A percentile compares a stretch with the other conserved stretches of the same genome.
Evolutionary conservation across 192 early-diverging fungal species (phyloP).

Genomic region (Coemansia reversa): DNA sequence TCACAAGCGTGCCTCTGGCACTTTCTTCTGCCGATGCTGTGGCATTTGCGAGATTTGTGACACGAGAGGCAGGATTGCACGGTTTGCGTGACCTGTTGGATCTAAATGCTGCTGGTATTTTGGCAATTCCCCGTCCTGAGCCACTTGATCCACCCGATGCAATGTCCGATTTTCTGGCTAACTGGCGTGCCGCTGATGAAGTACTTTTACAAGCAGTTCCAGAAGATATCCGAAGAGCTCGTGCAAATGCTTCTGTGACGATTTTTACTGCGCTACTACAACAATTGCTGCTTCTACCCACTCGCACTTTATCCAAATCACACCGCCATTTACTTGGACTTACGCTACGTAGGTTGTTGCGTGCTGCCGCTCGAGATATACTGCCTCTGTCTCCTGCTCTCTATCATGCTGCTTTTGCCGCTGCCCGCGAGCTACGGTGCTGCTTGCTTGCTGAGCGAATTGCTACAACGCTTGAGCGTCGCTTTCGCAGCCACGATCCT

Average conservation of each 20-base stretch:
- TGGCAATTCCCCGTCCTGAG: conserved; percentile 6
- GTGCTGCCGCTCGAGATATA: background rate
- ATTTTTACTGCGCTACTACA: conserved; percentile 1
- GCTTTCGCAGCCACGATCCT: conserved; percentile 8
- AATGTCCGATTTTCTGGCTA: conserved; percentile 10
- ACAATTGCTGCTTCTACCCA: background rate
- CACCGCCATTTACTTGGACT: background rate
- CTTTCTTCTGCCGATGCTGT: conserved; percentile 14
- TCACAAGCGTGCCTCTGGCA: conserved; percentile 16
- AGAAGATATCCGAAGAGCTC: conserved; percentile 2
- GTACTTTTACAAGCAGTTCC: background rate
- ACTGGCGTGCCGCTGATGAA: conserved; percentile 12
- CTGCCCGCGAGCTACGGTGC: conserved; percentile 4
- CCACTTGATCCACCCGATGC: background rate
- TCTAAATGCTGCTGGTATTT: conserved; percentile 8
- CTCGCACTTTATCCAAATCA: background rate
- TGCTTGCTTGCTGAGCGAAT: background rate
- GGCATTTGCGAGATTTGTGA: conserved; percentile 13
- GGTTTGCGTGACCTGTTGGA: conserved; percentile 8
- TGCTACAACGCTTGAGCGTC: conserved; percentile 5
- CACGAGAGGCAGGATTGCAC: background rate
- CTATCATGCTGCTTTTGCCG: conserved; percentile 15
- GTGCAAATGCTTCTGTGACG: background rate
- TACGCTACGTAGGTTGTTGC: background rate
- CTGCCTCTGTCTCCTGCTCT: conserved; percentile 21